A percentile compares a stretch with the other conserved stretches of the same genome.
These are phyloP conservation scores for Kondoa malvinella DNA, from an alignment of 768 basidiomycete species.

Conservation along the genomic window DNA sequence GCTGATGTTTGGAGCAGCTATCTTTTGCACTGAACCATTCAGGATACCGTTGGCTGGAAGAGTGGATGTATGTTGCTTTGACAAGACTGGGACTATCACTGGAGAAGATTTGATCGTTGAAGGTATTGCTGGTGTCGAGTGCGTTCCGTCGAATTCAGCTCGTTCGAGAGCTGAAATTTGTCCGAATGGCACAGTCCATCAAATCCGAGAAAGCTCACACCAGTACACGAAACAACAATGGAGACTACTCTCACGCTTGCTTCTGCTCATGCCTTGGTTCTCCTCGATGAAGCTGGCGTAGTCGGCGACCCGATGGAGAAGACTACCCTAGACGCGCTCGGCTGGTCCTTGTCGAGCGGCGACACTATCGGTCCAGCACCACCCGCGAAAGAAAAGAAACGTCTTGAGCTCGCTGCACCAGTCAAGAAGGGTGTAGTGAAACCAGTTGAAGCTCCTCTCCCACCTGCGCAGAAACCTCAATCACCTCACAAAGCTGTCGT, in stretches of 20 bases:
- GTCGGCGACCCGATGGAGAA: slow-evolving; percentile 99
- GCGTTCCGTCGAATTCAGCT: slow-evolving; percentile 30
- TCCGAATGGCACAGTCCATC: slow-evolving; percentile 35
- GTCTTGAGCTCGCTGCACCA: background rate
- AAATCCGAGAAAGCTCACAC: slow-evolving; percentile 50
- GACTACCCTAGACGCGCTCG: slow-evolving; percentile 74
- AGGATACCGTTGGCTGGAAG: slow-evolving; percentile 88
- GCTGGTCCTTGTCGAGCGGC: slow-evolving; percentile 62
- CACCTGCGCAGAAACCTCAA: slow-evolving; percentile 30
- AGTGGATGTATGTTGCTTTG: slow-evolving; percentile 96
- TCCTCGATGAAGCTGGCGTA: slow-evolving; percentile 77
- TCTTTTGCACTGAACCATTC: slow-evolving; percentile 98
- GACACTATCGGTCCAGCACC: slow-evolving; percentile 10
- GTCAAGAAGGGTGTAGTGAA: slow-evolving; percentile 2
- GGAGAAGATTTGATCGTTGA: slow-evolving; percentile 87
- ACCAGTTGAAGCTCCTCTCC: slow-evolving; percentile 42
- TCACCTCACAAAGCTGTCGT: slow-evolving; percentile 35
- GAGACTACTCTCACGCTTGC: slow-evolving; percentile 79
- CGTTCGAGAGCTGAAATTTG: background rate
- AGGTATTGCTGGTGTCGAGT: slow-evolving; percentile 83
- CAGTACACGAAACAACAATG: slow-evolving; percentile 55
- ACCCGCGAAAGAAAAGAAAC: background rate
- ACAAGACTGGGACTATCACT: slow-evolving; percentile 98
- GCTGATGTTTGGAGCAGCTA: slow-evolving; percentile 42
- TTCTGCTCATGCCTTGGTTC: slow-evolving; percentile 83